Percentiles rank a stretch among this genome's conserved stretches.
phyloP scores from a whole-genome alignment of 1,284 basidiomycete genomes.

The Heliocybe sulcata region DNA sequence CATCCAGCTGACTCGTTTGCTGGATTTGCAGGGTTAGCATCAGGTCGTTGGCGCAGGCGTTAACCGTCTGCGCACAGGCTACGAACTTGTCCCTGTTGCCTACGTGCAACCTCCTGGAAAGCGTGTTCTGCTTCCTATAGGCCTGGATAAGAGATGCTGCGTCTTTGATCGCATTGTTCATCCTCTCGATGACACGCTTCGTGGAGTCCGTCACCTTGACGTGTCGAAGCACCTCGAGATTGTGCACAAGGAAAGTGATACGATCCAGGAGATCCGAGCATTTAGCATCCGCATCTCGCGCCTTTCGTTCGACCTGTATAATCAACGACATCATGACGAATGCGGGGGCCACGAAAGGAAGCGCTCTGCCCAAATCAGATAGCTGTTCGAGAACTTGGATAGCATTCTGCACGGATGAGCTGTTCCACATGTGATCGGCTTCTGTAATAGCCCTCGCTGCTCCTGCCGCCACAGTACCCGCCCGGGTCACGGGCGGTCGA shows the following conservation, averaged over 20 bases:
- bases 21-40: conserved; percentile 32
- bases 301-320: conserved; percentile 28
- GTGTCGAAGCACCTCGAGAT: conserved; percentile 23
- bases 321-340: conserved; percentile 30
- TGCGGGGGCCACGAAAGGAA: conserved; percentile 29
- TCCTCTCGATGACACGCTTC: conserved; percentile 18
- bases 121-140: background rate
- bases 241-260: conserved; percentile 31
- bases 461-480: background rate
- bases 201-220: conserved; percentile 24
- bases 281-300: conserved; percentile 28
- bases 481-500: background rate
- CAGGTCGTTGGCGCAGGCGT: conserved; percentile 25
- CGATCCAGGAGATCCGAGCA: conserved; percentile 30
- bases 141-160: background rate
- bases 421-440: background rate
- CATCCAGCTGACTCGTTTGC: conserved; percentile 25
- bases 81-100: conserved; percentile 24
- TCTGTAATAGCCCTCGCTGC: background rate
- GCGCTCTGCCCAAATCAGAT: conserved; percentile 24
- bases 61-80: conserved; percentile 17
- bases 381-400: conserved; percentile 22
- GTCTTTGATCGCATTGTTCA: background rate
- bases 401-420: conserved; percentile 17
- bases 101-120: conserved; percentile 23